A percentile compares a stretch with the other conserved stretches of the same genome.
These are phyloP conservation scores for Agastache rugosa DNA, from an alignment of 257 asterid genomes.

Conservation along the genomic window DNA sequence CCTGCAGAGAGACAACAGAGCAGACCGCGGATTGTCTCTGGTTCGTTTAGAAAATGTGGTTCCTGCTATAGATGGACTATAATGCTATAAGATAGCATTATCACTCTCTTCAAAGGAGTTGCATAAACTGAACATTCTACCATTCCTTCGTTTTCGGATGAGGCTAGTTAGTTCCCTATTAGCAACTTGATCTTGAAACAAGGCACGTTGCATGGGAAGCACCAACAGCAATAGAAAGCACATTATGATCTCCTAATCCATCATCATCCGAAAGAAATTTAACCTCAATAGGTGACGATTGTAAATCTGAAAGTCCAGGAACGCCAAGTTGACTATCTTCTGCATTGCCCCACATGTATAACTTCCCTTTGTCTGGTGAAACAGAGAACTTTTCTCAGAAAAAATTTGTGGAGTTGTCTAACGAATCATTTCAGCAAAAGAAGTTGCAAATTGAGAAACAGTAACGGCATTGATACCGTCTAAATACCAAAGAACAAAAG, in stretches of 20 bases:
- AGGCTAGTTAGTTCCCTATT: constrained; percentile 25
- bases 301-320: constrained; percentile 81
- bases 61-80: no score
- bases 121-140: not conserved
- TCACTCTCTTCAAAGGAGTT: not conserved
- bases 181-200: constrained; percentile 57
- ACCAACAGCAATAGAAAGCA: constrained; percentile 73
- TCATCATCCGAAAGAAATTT: constrained; percentile 78
- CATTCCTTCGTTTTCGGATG: not conserved
- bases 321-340: constrained; percentile 83
- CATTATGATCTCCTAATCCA: constrained; percentile 62
- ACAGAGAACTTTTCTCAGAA: constrained; percentile 10
- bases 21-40: not conserved
- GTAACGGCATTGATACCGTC: not conserved
- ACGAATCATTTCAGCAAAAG: not conserved
- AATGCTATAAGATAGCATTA: constrained; percentile 13
- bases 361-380: constrained; percentile 70
- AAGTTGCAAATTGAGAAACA: not conserved
- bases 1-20: constrained; percentile 3
- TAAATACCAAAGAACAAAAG: not conserved
- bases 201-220: constrained; percentile 96
- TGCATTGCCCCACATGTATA: constrained; percentile 95
- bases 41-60: not conserved
- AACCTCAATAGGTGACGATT: constrained; percentile 79
- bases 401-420: not conserved